Evolutionary conservation across 1,284 basidiomycete genomes (phyloP).

Genomic region (Psilocybe mexicana): DNA sequence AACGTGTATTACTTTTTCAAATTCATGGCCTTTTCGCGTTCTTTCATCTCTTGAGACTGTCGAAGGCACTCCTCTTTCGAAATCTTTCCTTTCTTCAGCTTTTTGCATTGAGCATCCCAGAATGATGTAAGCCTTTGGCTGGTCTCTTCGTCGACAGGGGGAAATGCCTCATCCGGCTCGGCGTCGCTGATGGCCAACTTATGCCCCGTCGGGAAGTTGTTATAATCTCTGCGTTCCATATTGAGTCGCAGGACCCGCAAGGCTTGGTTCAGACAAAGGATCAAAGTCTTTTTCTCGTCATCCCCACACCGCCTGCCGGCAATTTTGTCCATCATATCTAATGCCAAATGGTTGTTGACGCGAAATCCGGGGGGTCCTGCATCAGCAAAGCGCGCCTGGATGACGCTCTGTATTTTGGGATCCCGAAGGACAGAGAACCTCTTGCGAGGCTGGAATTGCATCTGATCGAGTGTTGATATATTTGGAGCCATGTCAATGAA

Average conservation of each 20-base stretch:
- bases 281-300: slow-evolving; percentile 25
- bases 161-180: neutral
- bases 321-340: slow-evolving; percentile 28
- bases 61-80: neutral
- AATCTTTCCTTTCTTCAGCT: neutral
- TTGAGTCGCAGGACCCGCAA: slow-evolving; percentile 16
- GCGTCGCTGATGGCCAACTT: neutral
- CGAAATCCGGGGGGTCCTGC: slow-evolving; percentile 2
- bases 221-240: slow-evolving; percentile 24
- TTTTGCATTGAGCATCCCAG: neutral
- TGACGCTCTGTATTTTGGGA: slow-evolving; percentile 26
- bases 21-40: neutral
- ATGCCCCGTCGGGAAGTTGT: slow-evolving; percentile 27
- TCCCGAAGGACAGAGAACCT: slow-evolving; percentile 40
- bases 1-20: neutral
- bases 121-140: neutral
- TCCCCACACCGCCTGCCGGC: slow-evolving; percentile 22
- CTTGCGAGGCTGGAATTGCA: slow-evolving; percentile 20
- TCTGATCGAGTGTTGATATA: slow-evolving; percentile 22
- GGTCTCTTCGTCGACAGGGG: neutral
- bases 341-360: slow-evolving; percentile 10
- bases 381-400: neutral
- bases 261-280: slow-evolving; percentile 18
- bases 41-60: too few relatives aligned
- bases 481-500: slow-evolving; percentile 29